These are phyloP conservation scores for Linderina pennispora DNA, from an alignment of 192 early-diverging fungal genomes.

Conservation along the genomic window DNA sequence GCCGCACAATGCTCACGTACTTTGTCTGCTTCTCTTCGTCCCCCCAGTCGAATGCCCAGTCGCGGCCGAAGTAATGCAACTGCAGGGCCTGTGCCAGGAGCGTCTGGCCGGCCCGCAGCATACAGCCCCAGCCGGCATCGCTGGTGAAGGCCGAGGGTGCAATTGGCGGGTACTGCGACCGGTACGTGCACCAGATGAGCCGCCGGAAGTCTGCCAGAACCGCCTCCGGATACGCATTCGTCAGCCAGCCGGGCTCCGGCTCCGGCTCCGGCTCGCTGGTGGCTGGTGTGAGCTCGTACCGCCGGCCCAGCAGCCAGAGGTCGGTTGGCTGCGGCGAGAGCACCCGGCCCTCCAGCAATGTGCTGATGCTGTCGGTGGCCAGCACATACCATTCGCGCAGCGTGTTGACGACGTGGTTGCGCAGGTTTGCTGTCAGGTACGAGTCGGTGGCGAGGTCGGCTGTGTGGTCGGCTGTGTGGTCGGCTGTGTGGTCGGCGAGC, in stretches of 20 bases:
- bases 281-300: slow-evolving; percentile 23
- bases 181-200: slow-evolving; percentile 92
- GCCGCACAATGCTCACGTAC: slow-evolving; percentile 55
- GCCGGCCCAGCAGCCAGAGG: slow-evolving; percentile 42
- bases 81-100: slow-evolving; percentile 80
- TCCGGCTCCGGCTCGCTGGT: too few species aligned
- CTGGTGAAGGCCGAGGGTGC: slow-evolving; percentile 67
- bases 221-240: slow-evolving; percentile 21
- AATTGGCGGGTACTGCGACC: slow-evolving; percentile 82
- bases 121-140: slow-evolving; percentile 95
- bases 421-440: slow-evolving; percentile 3
- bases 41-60: slow-evolving; percentile 26
- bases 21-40: slow-evolving; percentile 1
- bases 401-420: slow-evolving; percentile 34
- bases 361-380: slow-evolving; percentile 37
- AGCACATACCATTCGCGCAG: slow-evolving; percentile 44
- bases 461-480: not conserved
- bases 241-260: slow-evolving; percentile 5
- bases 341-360: slow-evolving; percentile 33
- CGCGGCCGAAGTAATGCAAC: slow-evolving; percentile 67
- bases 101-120: slow-evolving; percentile 93
- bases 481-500: too few species aligned
- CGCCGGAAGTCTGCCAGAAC: slow-evolving; percentile 79
- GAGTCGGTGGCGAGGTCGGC: too few species aligned
- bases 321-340: slow-evolving; percentile 25